phyloP scores from a whole-genome alignment of 2,329 filamentous ascomycete species.

The Ceratocystis papillata region DNA sequence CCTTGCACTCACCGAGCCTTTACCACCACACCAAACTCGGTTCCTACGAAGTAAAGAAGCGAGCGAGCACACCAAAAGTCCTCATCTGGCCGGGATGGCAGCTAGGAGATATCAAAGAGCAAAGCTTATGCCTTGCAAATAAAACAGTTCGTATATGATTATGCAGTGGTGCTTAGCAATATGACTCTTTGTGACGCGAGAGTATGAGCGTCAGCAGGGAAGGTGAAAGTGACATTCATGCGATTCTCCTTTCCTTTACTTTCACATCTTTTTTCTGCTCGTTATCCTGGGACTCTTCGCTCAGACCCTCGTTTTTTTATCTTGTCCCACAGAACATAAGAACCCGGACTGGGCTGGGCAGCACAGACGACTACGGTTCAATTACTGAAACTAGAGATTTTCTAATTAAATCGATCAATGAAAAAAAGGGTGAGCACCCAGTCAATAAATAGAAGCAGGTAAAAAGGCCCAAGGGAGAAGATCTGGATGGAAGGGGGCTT shows the following conservation, averaged over 20 bases:
- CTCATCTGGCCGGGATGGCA: not conserved
- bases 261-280: not conserved
- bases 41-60: constrained; percentile 9
- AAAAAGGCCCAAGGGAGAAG: not conserved
- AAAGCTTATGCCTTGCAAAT: not conserved
- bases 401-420: constrained; percentile 10
- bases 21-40: not conserved
- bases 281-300: not conserved
- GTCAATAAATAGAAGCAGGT: not conserved
- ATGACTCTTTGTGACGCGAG: not conserved
- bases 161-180: not conserved
- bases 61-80: constrained; percentile 5
- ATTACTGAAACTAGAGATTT: constrained; percentile 1
- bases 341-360: not conserved
- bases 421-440: not conserved
- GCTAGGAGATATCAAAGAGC: not conserved
- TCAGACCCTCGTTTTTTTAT: not conserved
- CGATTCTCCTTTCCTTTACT: not conserved
- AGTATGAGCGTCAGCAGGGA: not conserved
- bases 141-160: not conserved
- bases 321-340: constrained; percentile 4
- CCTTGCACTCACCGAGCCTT: constrained; percentile 1
- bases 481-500: not conserved
- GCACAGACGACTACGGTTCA: constrained; percentile 4
- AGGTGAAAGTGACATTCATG: not conserved